A percentile compares a stretch with the other conserved stretches of the same genome.
Evolutionary conservation across 2,329 filamentous ascomycete species (phyloP).

Genomic region (Pseudofabraea citricarpa): DNA sequence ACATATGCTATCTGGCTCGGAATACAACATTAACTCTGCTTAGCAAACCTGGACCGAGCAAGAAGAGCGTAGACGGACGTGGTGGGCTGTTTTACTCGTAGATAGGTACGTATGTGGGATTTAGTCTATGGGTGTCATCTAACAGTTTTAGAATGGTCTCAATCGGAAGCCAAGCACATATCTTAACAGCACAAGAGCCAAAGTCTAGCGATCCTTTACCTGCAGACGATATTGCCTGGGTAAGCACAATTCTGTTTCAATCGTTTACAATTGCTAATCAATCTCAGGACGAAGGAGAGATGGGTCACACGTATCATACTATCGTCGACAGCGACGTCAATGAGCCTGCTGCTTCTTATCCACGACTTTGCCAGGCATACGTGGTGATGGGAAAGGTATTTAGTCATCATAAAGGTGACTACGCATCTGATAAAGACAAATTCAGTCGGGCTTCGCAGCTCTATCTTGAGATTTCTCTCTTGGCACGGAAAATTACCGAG

Average conservation of each 20-base stretch:
- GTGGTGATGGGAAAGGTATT: constrained; percentile 31
- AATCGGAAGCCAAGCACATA: constrained; percentile 22
- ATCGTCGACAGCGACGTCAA: constrained; percentile 33
- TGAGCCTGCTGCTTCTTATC: constrained; percentile 43
- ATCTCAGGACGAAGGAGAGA: constrained; percentile 32
- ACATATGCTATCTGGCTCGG: no score
- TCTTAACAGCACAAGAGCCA: constrained; percentile 25
- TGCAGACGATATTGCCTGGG: constrained; percentile 35
- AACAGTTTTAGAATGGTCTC: constrained; percentile 22
- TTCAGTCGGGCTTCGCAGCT: constrained; percentile 21
- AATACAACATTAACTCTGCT: no score
- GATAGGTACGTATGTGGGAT: constrained; percentile 30
- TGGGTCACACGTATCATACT: constrained; percentile 22
- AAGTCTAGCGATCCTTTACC: constrained; percentile 18
- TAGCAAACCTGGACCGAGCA: constrained; percentile 41
- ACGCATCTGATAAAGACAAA: constrained; percentile 14
- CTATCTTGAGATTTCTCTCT: constrained; percentile 18
- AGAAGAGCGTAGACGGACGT: constrained; percentile 41
- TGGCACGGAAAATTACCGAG: constrained; percentile 19
- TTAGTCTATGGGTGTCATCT: constrained; percentile 1
- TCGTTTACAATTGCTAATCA: constrained; percentile 2
- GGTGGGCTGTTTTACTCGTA: constrained; percentile 44
- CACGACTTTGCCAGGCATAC: constrained; percentile 40
- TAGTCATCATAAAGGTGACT: constrained; percentile 22
- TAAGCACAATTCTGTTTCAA: constrained; percentile 11